Conservation (phyloP, 805 yeast species). For the Zygotorulaspora chibaensis region DNA sequence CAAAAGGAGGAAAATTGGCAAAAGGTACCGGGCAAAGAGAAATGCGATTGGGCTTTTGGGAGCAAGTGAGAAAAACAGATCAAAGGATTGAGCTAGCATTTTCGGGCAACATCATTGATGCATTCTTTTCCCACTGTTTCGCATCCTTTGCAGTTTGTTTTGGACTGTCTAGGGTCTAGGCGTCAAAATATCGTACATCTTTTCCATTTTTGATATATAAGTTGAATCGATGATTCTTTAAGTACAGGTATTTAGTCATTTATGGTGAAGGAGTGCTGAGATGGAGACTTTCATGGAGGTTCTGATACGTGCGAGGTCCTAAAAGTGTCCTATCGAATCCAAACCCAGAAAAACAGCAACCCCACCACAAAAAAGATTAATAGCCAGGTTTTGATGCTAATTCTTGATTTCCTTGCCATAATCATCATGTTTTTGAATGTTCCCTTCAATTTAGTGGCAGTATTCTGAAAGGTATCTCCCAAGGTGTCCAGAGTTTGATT, state of each 20-base stretch:
- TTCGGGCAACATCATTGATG: not conserved
- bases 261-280: no score
- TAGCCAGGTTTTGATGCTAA: constrained; percentile 63
- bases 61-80: constrained; percentile 10
- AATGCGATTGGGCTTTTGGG: constrained; percentile 21
- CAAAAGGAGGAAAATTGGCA: constrained; percentile 11
- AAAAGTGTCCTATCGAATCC: constrained; percentile 30
- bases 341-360: constrained; percentile 48
- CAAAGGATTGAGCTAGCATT: constrained; percentile 15
- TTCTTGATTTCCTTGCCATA: constrained; percentile 61
- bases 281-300: no score
- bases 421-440: constrained; percentile 55
- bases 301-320: no score
- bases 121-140: no score
- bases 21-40: constrained; percentile 24
- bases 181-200: no score
- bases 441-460: constrained; percentile 45
- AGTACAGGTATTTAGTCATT: no score
- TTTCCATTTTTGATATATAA: no score
- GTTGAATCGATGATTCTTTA: no score
- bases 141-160: no score
- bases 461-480: constrained; percentile 43
- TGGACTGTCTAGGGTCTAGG: no score
- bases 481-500: constrained; percentile 43
- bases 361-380: constrained; percentile 44